Percentiles rank a stretch among this genome's conserved stretches.
phyloP scores from a whole-genome alignment of 2,329 filamentous ascomycete species.

The Plenodomus tracheiphilus region DNA sequence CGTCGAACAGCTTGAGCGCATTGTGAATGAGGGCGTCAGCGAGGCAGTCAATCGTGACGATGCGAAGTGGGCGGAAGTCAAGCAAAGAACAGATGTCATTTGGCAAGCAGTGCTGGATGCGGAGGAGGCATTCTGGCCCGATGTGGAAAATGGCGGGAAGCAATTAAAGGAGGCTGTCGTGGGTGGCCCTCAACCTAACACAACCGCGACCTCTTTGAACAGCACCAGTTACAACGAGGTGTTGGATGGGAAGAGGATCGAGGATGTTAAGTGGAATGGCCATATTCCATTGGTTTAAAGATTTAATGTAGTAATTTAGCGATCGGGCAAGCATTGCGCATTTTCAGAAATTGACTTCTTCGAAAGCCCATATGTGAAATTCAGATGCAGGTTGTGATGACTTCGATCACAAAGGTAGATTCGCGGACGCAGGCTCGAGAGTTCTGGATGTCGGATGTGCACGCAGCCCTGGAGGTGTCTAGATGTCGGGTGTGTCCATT shows the following conservation, averaged over 20 bases:
- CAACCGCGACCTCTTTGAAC: not conserved
- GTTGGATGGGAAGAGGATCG: not conserved
- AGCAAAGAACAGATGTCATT: conserved; percentile 22
- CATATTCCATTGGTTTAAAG: not conserved
- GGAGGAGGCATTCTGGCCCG: conserved; percentile 41
- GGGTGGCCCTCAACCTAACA: not conserved
- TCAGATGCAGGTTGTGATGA: too few species aligned
- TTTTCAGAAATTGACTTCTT: too few species aligned
- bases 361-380: too few species aligned
- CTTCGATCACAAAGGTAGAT: too few species aligned
- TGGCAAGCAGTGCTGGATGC: conserved; percentile 37
- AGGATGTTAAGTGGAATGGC: not conserved
- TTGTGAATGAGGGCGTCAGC: conserved; percentile 55
- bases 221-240: not conserved
- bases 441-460: too few species aligned
- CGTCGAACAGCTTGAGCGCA: conserved; percentile 58
- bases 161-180: conserved; percentile 5
- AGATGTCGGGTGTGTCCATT: too few species aligned
- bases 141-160: conserved; percentile 9
- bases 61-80: conserved; percentile 22
- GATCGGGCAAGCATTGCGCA: too few species aligned
- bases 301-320: too few species aligned
- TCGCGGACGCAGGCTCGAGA: too few species aligned
- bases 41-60: conserved; percentile 24
- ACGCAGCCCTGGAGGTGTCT: too few species aligned